Evolutionary conservation across 257 asterid species (phyloP), one percentile per base, ranked within the genome.

Genomic region (Scutellaria minor): DNA sequence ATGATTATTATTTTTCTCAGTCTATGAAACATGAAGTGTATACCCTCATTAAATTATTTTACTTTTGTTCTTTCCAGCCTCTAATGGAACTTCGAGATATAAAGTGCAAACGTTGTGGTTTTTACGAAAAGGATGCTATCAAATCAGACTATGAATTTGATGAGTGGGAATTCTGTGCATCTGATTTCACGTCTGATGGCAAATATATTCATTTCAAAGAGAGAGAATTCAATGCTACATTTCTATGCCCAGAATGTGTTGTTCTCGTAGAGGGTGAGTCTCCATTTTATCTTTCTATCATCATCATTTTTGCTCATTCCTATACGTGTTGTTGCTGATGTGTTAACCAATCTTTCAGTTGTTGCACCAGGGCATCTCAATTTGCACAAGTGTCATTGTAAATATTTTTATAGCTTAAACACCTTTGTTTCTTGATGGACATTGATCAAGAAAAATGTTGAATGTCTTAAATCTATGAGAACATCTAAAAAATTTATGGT

Each of bases 151-250:
- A 83, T 65, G 80, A 81, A 56, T 84, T 88, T 62, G 96, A 88
- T 48, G 97, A 92, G 72, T 92, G 98, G 97, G 98, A 92, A 80
- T 71, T 90, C 14, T 92, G 97, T 75, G 84, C 92, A 4, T 83
- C 92, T 59, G 96, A 87, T 81, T 92, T 92, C 85, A 77, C 78
- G 59, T 41, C 86, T 52, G 83, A 84, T 71, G 95, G 97, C 9
- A 84, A 71, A 75, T 82, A 83, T 73, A n/a, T 67, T 73, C 87
- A 77, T 77, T 62, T 72, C n/a, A 83, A 74, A 57, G 80, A 71
- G 7, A 79, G 45, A 57, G 83, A 83, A 41, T 59, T 85, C 66
- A 83, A 81, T 57, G 87, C 87, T 59, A 83, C 86, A 14, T 81
- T 85, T 76, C 53, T 71, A 0, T 85, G 90, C 62, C 78, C 72